Conservation (phyloP, 2,329 filamentous ascomycete species). For the Ophiostoma piceae region DNA sequence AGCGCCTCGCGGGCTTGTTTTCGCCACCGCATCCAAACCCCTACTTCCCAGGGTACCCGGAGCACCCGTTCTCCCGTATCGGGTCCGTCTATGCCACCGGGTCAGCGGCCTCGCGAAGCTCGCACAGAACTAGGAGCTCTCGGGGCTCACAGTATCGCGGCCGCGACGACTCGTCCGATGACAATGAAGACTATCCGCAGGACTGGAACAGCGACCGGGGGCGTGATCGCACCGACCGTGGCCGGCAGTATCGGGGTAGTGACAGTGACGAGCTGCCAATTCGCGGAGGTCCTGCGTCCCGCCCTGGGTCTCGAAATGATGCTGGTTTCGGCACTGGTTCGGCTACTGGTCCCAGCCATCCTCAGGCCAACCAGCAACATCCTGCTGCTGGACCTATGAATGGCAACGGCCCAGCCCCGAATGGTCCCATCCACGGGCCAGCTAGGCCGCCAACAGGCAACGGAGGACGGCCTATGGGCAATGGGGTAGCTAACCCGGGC, state of each 20-base stretch:
- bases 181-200: not conserved
- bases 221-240: not conserved
- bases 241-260: not conserved
- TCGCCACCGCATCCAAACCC: not conserved
- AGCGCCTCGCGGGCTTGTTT: not conserved
- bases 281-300: not conserved
- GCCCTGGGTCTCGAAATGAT: not conserved
- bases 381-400: not conserved
- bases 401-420: not conserved
- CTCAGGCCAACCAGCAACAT: not conserved
- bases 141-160: not conserved
- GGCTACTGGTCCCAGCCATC: not conserved
- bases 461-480: not conserved
- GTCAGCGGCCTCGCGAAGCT: not conserved
- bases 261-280: not conserved
- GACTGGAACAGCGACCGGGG: not conserved
- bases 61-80: not conserved
- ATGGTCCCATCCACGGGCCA: not conserved
- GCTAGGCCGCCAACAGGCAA: not conserved
- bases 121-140: not conserved
- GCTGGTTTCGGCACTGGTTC: not conserved
- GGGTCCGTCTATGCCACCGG: not conserved
- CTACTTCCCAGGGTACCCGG: not conserved
- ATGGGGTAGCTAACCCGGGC: not conserved
- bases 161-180: not conserved